Evolutionary conservation across 169 alveolate species (phyloP).

Genomic region (Plasmodium malariae): DNA sequence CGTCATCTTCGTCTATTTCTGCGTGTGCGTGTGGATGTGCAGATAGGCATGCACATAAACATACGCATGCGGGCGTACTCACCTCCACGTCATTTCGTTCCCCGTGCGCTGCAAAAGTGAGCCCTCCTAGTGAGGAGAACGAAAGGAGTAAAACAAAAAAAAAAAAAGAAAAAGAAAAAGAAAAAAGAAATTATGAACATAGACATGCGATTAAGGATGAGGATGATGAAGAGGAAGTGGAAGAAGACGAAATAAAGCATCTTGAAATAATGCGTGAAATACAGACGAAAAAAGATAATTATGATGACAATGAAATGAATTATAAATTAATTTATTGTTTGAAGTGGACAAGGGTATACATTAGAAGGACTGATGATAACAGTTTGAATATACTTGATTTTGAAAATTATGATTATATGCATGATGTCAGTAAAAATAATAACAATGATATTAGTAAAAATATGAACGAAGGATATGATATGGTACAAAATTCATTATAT

Average conservation of each 20-base stretch:
- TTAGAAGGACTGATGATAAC: background rate
- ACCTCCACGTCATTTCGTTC: too few species aligned
- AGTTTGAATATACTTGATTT: background rate
- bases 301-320: conserved; percentile 45
- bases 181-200: background rate
- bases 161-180: background rate
- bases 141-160: background rate
- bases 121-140: background rate
- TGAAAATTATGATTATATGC: background rate
- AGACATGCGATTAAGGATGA: background rate
- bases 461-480: too few species aligned
- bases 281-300: conserved; percentile 25
- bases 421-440: background rate
- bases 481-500: background rate
- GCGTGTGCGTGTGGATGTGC: background rate
- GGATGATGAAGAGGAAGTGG: conserved; percentile 18
- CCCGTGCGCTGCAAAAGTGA: too few species aligned
- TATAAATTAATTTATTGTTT: conserved; percentile 54
- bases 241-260: conserved; percentile 65
- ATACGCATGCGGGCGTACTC: too few species aligned
- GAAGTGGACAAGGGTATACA: conserved; percentile 63
- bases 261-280: conserved; percentile 68
- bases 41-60: background rate
- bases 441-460: background rate
- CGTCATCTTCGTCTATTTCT: conserved; percentile 6